phyloP scores from a whole-genome alignment of 2,329 filamentous ascomycete species.

The Geosmithia putterillii region DNA sequence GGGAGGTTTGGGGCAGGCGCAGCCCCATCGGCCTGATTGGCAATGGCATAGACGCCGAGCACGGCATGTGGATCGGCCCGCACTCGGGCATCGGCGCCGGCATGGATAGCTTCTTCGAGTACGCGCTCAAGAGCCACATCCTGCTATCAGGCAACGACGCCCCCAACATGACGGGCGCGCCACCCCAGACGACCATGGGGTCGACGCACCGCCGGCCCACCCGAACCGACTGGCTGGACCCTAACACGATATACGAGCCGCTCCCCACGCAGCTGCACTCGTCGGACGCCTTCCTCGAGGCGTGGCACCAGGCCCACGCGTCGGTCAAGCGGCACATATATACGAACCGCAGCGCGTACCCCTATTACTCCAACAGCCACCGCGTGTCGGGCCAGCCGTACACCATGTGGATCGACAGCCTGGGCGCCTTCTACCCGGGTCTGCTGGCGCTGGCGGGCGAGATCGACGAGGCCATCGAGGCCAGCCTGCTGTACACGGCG shows the following conservation, averaged over 20 bases:
- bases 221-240: conserved; percentile 41
- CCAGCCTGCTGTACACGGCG: conserved; percentile 81
- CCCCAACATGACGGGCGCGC: conserved; percentile 26
- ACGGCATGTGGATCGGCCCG: conserved; percentile 75
- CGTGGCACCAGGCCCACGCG: conserved; percentile 76
- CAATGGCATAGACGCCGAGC: conserved; percentile 84
- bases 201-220: conserved; percentile 25
- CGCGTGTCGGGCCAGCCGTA: conserved; percentile 76
- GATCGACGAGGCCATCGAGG: conserved; percentile 79
- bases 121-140: conserved; percentile 88
- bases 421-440: conserved; percentile 91
- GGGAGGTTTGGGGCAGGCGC: conserved; percentile 86
- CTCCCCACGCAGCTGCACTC: conserved; percentile 55
- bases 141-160: conserved; percentile 65
- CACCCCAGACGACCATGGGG: neutral
- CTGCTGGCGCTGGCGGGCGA: conserved; percentile 78
- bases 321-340: conserved; percentile 90
- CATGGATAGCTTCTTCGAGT: conserved; percentile 97
- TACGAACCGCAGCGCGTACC: conserved; percentile 62
- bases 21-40: conserved; percentile 82
- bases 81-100: conserved; percentile 94
- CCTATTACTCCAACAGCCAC: conserved; percentile 88
- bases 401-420: conserved; percentile 90
- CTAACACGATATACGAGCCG: conserved; percentile 48
- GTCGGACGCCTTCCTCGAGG: conserved; percentile 64